Evolutionary conservation across 305 asterid genomes (phyloP), one percentile per base, ranked within the genome.

Genomic region (Stenogyne calaminthoides): DNA sequence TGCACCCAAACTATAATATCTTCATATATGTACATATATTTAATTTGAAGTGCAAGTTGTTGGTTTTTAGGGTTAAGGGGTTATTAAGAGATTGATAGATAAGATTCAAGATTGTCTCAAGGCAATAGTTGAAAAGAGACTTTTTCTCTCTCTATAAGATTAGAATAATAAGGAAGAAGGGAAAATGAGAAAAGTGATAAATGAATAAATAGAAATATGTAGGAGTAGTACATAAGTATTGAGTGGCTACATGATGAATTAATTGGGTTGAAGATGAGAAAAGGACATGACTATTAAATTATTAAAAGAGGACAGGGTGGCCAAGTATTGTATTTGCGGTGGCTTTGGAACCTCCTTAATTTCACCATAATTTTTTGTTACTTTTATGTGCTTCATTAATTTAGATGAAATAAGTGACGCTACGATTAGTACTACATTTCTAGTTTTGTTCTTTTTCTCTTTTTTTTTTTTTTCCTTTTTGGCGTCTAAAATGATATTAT

Each of bases 311-410:
- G 87, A 89, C 88, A 84, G 87, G 83, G 85, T 88, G 88, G 88
- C 87, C 87, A 86, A 79, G 63, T 67, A 70, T 60, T 78, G 51
- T 58, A 70, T 37, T 74, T 85, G 95, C 91, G 89, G 90, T 91
- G 97, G 83, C 46, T 88, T 86, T 86, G 93, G 91, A 84, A 81
- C 70, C 81, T 78, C 79, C 81, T 80, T 85, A 67, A 82, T 27
- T 82, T 49, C 77, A 71, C 85, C 63, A 77, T 85, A 15, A 78
- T 15, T 49, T 79, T 82, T 60, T 29, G 9, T 61, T 66, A 46
- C 25, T 66, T 51, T 73, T 49, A 22, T 73, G 36, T 37, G 16
- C 10, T 15, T 29, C 19, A 25, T 25, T n/a, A n/a, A n/a, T n/a
- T 42, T 49, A 44, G 12, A 69, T 63, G 42, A 62, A 47, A 72